Base-by-base conservation (phyloP, 345 rosid species). In the Populus alba region DNA sequence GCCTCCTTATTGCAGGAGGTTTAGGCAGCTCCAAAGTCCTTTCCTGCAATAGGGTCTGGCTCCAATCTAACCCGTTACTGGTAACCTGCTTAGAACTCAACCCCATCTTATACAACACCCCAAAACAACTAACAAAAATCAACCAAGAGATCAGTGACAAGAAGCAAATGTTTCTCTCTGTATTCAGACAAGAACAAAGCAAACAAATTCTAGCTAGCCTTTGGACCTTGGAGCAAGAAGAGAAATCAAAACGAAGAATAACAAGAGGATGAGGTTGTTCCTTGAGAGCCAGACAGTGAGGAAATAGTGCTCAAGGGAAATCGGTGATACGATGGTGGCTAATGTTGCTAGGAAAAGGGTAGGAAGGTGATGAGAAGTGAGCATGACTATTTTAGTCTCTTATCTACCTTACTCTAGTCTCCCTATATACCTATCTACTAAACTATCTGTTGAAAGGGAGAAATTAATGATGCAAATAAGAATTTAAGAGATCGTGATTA, bases 81-180 rank as follows among this genome's bases (percentile, higher is more conserved):
- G 89, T 87, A 69, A 89, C 91, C 77, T 81, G 81, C 70, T 87
- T 88, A 8, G 84, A 85, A 82, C 93, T 87, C 78, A 87, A 82
- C 16, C 88, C 89, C 91, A 87, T 85, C 65, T 77, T 73, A 49
- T 75, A 41, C 3, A 47, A 38, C 29, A n/a, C 63, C 63, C 25
- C 29, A 59, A n/a, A n/a, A 59, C 61, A 59, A 38, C 37, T 7
- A 65, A 15, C 0, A 3, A 55, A 55, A 70, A 18, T 18, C 51
- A 23, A 37, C 27, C 25, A 55, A 22, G 55, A 29, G 9, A 49
- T 41, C 45, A 41, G 12, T 18, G 20, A 20, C 2, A 72, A 29
- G 49, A 27, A 63, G 29, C 27, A 23, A 59, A 1, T 4, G 45
- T n/a, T 59, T 59, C 16, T 11, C 3, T 43, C 17, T 27, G 22